Percentiles rank a stretch among this genome's conserved stretches.
These are phyloP conservation scores for Kentomonas sorsogonicus DNA, from an alignment of 208 protist species.

Conservation along the genomic window DNA sequence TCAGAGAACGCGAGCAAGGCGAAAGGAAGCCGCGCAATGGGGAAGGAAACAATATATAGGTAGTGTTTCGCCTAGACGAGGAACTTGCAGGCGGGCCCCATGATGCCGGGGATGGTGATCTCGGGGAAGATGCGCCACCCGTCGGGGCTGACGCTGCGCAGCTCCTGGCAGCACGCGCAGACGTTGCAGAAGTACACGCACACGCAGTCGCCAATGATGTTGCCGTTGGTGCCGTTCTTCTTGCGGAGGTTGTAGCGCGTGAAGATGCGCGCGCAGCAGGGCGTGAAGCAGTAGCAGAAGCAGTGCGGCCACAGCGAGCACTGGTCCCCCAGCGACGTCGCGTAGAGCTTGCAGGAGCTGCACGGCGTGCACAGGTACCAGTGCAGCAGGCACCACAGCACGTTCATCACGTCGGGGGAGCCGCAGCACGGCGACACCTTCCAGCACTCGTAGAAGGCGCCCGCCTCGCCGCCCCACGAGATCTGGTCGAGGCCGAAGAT, in stretches of 20 bases:
- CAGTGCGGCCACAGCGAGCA: conserved; percentile 68
- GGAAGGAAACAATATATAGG: neutral
- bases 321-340: conserved; percentile 53
- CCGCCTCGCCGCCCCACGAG: conserved; percentile 42
- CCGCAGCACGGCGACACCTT: conserved; percentile 56
- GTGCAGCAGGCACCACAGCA: conserved; percentile 44
- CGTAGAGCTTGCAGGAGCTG: conserved; percentile 62
- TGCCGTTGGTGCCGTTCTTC: conserved; percentile 54
- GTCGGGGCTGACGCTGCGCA: conserved; percentile 42
- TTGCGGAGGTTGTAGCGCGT: conserved; percentile 85
- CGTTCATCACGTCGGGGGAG: conserved; percentile 30
- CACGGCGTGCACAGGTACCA: conserved; percentile 47
- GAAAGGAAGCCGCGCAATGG: too few relatives aligned
- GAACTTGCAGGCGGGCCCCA: conserved; percentile 52
- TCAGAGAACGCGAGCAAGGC: too few relatives aligned
- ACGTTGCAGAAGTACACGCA: conserved; percentile 61
- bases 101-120: conserved; percentile 26
- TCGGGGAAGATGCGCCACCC: conserved; percentile 64
- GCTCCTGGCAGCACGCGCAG: conserved; percentile 74
- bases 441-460: conserved; percentile 61
- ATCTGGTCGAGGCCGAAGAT: conserved; percentile 43
- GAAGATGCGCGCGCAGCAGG: conserved; percentile 62
- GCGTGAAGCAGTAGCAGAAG: conserved; percentile 57
- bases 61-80: conserved; percentile 5
- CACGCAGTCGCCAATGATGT: conserved; percentile 73